These are phyloP conservation scores for Gomphus sp. DNA, from an alignment of 1,284 basidiomycete genomes.

Conservation along the genomic window DNA sequence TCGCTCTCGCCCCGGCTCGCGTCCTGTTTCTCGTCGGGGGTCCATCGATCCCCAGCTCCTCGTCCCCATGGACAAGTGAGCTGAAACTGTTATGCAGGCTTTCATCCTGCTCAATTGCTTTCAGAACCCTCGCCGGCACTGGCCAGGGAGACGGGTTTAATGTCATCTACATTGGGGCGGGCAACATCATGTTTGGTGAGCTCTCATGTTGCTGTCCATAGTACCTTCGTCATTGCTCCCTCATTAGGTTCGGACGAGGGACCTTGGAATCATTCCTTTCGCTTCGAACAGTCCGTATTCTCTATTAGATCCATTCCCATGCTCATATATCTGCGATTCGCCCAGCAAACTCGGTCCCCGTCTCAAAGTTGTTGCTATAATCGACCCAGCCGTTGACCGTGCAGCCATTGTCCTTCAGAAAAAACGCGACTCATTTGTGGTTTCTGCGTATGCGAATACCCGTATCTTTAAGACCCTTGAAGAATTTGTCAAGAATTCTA, in stretches of 20 bases:
- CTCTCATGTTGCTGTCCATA: conserved; percentile 1
- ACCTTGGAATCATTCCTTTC: conserved; percentile 93
- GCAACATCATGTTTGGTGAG: conserved; percentile 90
- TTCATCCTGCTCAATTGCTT: conserved; percentile 11
- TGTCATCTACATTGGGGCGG: conserved; percentile 86
- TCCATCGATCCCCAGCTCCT: conserved; percentile 72
- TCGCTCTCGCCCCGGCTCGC: conserved; percentile 12
- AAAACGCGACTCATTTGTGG: conserved; percentile 92
- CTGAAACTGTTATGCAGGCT: conserved; percentile 10
- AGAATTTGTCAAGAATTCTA: conserved; percentile 73
- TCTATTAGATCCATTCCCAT: neutral
- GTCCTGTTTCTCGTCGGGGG: conserved; percentile 38
- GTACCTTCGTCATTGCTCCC: conserved; percentile 5
- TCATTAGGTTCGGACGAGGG: conserved; percentile 72
- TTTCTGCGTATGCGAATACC: conserved; percentile 88
- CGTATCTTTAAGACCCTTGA: conserved; percentile 83
- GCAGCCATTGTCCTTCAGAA: conserved; percentile 75
- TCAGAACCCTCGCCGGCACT: conserved; percentile 18
- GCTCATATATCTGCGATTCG: conserved; percentile 6
- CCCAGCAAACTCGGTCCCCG: conserved; percentile 89
- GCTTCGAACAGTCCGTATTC: conserved; percentile 72
- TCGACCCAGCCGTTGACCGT: conserved; percentile 84
- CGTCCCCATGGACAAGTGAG: conserved; percentile 70
- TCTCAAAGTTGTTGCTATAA: conserved; percentile 90
- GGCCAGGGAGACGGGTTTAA: conserved; percentile 70